Evolutionary conservation across 371 early-diverging fungal species (phyloP).

Genomic region (Actinomortierella wolfii): DNA sequence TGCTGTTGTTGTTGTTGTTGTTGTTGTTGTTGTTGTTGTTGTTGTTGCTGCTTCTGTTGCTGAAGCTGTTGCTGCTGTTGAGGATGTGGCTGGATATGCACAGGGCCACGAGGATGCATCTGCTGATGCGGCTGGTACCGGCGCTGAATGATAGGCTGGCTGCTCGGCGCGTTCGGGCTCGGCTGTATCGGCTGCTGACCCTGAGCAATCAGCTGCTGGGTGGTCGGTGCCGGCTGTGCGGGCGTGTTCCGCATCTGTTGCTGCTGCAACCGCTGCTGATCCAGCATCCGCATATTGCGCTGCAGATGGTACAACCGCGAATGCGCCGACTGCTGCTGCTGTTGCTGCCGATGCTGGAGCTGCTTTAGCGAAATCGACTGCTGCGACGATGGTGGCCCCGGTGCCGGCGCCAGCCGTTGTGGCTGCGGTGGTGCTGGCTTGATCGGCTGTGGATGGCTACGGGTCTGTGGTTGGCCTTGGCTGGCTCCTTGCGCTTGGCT

Average conservation of each 20-base stretch:
- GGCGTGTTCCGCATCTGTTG: conserved; percentile 3
- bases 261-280: conserved; percentile 25
- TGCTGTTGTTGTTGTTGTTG: conserved; percentile 18
- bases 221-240: neutral
- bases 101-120: conserved; percentile 29
- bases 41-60: conserved; percentile 5
- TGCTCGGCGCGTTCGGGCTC: conserved; percentile 17
- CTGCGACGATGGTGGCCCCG: too few relatives aligned
- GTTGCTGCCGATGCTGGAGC: conserved; percentile 31
- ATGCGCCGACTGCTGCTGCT: conserved; percentile 42
- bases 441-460: neutral
- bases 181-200: conserved; percentile 13
- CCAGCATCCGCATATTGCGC: conserved; percentile 42
- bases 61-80: conserved; percentile 2
- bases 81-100: conserved; percentile 35
- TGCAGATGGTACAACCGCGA: conserved; percentile 42
- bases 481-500: neutral
- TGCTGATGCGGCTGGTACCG: conserved; percentile 43
- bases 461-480: conserved; percentile 12
- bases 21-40: conserved; percentile 16
- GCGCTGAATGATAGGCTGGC: conserved; percentile 17
- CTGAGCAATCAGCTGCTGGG: neutral
- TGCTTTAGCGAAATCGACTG: too few relatives aligned
- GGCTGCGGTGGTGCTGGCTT: too few relatives aligned
- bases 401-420: too few relatives aligned